Percentiles rank a stretch among this genome's conserved stretches.
Conservation (phyloP, 2,329 filamentous ascomycete genomes). For the Aspergillus sojae region DNA sequence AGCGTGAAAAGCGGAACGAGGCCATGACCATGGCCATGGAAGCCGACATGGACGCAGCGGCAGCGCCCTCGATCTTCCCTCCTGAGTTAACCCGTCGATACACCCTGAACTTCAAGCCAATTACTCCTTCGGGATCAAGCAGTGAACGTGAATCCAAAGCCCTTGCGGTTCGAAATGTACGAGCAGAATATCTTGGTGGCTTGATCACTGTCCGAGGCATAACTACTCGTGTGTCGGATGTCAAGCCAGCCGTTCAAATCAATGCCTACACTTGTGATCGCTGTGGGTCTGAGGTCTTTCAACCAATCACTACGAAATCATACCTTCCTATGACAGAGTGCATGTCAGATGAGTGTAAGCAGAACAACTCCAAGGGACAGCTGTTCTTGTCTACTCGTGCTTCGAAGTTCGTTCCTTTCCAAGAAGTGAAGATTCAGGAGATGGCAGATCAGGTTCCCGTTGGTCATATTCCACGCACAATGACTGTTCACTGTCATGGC, state of each 20-base stretch:
- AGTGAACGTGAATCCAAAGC: slow-evolving; percentile 62
- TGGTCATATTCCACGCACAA: slow-evolving; percentile 88
- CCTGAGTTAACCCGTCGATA: slow-evolving; percentile 90
- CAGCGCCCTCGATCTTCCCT: slow-evolving; percentile 79
- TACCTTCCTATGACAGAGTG: slow-evolving; percentile 86
- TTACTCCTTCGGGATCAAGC: slow-evolving; percentile 70
- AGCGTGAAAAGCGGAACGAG: slow-evolving; percentile 83
- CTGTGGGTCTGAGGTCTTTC: slow-evolving; percentile 96
- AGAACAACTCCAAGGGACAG: slow-evolving; percentile 90
- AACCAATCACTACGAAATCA: slow-evolving; percentile 87
- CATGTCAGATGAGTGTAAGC: slow-evolving; percentile 84
- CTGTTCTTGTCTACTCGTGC: slow-evolving; percentile 93
- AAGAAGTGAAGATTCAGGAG: slow-evolving; percentile 98
- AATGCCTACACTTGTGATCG: slow-evolving; percentile 97
- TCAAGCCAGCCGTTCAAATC: slow-evolving; percentile 96
- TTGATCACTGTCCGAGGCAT: slow-evolving; percentile 95
- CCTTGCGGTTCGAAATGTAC: slow-evolving; percentile 88
- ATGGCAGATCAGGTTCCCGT: slow-evolving; percentile 99
- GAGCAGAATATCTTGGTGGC: slow-evolving; percentile 87
- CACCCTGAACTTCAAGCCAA: slow-evolving; percentile 92
- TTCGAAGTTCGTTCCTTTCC: slow-evolving; percentile 95
- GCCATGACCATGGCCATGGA: slow-evolving; percentile 70
- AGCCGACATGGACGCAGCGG: slow-evolving; percentile 63
- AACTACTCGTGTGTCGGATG: slow-evolving; percentile 91
- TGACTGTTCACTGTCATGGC: slow-evolving; percentile 89